Percentiles rank a stretch among this genome's conserved stretches.
Conservation (phyloP, 495 filamentous ascomycete species). For the Pyronema domesticum region DNA sequence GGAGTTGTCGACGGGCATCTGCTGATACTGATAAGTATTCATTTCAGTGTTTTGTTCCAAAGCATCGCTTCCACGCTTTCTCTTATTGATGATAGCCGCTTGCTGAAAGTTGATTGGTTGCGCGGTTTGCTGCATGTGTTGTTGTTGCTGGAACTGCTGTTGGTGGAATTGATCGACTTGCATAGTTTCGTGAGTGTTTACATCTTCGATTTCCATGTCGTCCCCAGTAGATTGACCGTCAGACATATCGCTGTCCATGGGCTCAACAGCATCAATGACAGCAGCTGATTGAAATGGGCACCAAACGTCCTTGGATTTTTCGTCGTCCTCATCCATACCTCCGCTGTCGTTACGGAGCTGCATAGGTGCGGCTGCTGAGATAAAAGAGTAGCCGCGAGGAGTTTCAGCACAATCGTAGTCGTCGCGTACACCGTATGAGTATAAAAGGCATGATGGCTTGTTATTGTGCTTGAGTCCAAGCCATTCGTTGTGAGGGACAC, state of each 20-base stretch:
- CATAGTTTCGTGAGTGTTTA: not conserved
- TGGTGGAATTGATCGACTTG: not conserved
- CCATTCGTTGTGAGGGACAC: not conserved
- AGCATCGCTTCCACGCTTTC: not conserved
- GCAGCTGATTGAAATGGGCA: not conserved
- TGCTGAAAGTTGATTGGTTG: not conserved
- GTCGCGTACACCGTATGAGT: not conserved
- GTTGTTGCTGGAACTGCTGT: not conserved
- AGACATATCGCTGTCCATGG: not conserved
- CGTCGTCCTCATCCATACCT: constrained; percentile 3
- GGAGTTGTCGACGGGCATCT: not conserved
- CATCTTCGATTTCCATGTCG: constrained; percentile 2
- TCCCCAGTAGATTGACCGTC: not conserved
- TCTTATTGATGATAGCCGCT: not conserved
- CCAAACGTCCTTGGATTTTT: not conserved
- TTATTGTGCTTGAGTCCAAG: constrained; percentile 1
- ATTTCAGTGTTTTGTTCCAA: constrained; percentile 1
- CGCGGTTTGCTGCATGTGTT: not conserved
- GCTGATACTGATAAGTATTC: constrained; percentile 1
- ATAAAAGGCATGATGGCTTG: not conserved
- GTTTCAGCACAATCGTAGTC: constrained; percentile 2
- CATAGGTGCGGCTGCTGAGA: not conserved
- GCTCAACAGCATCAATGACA: not conserved
- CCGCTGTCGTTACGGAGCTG: constrained; percentile 3
- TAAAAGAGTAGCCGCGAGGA: not conserved